Conservation (phyloP, 2,329 filamentous ascomycete genomes). For the Fusarium sublunatum region DNA sequence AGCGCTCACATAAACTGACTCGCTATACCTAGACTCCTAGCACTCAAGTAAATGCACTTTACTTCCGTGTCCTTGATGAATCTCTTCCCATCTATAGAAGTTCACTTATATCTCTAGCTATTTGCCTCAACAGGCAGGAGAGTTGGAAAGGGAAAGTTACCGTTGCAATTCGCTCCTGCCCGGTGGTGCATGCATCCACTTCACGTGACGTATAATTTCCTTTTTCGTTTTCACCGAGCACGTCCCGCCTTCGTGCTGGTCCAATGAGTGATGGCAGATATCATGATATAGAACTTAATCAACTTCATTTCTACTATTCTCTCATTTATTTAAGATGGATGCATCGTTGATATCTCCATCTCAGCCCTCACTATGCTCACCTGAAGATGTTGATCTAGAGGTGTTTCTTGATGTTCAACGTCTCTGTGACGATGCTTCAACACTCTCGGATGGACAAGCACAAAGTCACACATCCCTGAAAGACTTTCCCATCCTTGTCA, state of each 20-base stretch:
- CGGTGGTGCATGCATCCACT: neutral
- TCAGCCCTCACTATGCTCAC: neutral
- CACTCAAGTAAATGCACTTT: too few relatives aligned
- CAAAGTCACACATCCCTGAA: conserved; percentile 22
- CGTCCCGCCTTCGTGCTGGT: conserved; percentile 3
- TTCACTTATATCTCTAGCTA: neutral
- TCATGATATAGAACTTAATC: conserved; percentile 7
- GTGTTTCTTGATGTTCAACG: conserved; percentile 42
- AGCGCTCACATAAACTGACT: conserved; percentile 20
- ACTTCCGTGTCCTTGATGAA: too few relatives aligned
- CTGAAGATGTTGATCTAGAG: conserved; percentile 36
- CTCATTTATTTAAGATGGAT: conserved; percentile 12
- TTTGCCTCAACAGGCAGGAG: neutral
- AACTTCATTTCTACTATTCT: conserved; percentile 1
- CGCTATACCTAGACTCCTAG: too few relatives aligned
- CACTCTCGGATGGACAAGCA: conserved; percentile 19
- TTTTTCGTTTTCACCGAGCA: conserved; percentile 35
- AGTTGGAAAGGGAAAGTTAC: conserved; percentile 3
- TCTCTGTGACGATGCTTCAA: conserved; percentile 36
- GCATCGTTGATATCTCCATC: neutral
- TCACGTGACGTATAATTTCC: conserved; percentile 40
- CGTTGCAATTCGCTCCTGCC: conserved; percentile 6
- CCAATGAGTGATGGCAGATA: conserved; percentile 22
- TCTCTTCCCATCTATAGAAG: neutral
- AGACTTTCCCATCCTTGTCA: conserved; percentile 22